phyloP scores from a whole-genome alignment of 225 moss, liverwort and hornwort genomes.

The Bryum argenteum region DNA sequence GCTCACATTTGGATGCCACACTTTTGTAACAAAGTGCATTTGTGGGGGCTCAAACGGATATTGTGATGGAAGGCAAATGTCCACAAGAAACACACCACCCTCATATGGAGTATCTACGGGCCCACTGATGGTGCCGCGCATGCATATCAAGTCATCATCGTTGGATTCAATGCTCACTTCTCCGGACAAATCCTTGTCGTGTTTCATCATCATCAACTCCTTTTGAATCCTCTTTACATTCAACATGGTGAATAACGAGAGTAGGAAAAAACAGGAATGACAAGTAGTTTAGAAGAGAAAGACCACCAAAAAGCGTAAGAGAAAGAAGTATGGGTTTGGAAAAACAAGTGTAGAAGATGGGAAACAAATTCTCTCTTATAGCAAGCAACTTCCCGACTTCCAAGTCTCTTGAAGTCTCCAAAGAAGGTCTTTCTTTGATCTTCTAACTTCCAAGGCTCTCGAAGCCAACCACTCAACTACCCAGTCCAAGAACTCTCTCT shows the following conservation, averaged over 20 bases:
- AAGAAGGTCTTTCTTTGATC: too few species aligned
- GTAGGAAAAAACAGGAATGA: too few species aligned
- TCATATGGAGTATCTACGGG: constrained; percentile 93
- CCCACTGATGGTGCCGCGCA: constrained; percentile 91
- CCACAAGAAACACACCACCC: constrained; percentile 74
- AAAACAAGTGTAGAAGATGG: too few species aligned
- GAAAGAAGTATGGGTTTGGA: too few species aligned
- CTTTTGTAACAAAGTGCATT: constrained; percentile 99
- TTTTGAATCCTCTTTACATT: constrained; percentile 98
- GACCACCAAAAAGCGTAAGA: too few species aligned
- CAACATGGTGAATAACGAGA: constrained; percentile 95
- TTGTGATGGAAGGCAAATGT: constrained; percentile 83
- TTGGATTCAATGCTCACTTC: constrained; percentile 84
- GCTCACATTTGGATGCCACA: constrained; percentile 99
- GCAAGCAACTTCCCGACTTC: too few species aligned
- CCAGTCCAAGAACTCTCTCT: too few species aligned
- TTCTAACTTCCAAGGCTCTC: too few species aligned
- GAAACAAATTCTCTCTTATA: too few species aligned
- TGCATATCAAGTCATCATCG: constrained; percentile 83
- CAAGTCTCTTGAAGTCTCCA: too few species aligned
- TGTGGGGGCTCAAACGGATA: constrained; percentile 99
- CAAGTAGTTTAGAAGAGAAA: too few species aligned
- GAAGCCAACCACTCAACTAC: too few species aligned
- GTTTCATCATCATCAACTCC: constrained; percentile 96
- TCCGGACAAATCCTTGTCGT: constrained; percentile 78